Conservation (phyloP, 495 filamentous ascomycete genomes). For the Neurospora cerealis region DNA sequence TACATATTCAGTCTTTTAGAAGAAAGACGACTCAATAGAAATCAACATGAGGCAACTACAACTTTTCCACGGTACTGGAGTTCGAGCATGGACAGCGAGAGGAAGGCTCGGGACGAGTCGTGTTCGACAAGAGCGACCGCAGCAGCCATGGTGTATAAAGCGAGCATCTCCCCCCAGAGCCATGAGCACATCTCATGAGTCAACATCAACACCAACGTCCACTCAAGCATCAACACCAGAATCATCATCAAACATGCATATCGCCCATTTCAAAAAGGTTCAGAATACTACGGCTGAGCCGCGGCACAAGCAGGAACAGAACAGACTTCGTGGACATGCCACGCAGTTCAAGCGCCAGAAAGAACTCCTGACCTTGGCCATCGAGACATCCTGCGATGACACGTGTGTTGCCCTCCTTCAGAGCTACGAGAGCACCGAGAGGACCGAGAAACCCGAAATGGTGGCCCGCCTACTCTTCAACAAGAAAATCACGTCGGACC, state of each 20-base stretch:
- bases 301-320: background rate
- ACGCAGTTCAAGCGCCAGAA: background rate
- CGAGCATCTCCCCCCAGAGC: background rate
- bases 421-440: background rate
- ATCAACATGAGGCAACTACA: background rate
- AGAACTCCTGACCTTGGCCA: conserved; percentile 63
- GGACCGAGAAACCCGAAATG: conserved; percentile 9
- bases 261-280: background rate
- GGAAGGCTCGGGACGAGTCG: background rate
- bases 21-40: background rate
- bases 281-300: background rate
- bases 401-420: conserved; percentile 82
- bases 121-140: background rate
- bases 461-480: conserved; percentile 61
- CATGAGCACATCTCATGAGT: background rate
- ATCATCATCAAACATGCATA: background rate
- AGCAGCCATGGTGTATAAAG: background rate
- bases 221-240: background rate
- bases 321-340: background rate
- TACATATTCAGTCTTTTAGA: background rate
- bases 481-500: conserved; percentile 72
- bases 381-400: conserved; percentile 97
- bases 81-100: background rate
- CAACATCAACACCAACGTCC: background rate
- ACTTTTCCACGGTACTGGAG: background rate